Evolutionary conservation across 352 stramenopile genomes (phyloP), one percentile per base, ranked within the genome.

Genomic region (Globisporangium solare): DNA sequence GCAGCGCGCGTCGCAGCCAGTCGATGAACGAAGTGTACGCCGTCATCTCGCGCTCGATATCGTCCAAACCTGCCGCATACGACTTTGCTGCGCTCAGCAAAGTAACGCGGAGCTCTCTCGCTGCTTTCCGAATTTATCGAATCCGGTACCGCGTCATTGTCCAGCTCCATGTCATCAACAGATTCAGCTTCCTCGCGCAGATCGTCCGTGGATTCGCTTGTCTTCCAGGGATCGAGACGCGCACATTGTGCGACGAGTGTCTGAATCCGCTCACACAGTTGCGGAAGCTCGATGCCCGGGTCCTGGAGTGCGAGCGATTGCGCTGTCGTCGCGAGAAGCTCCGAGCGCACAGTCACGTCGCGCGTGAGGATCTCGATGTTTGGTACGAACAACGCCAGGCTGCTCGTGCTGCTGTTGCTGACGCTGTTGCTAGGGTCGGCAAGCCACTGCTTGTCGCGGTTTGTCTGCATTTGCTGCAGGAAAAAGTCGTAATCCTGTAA

Each of bases 401-500:
- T 35, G 27, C 27, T 10, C 1, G 37, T n/a, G 51, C 47, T n/a
- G 15, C 12, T 21, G n/a, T 12, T n/a, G n/a, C n/a, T n/a, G n/a
- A n/a, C n/a, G n/a, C n/a, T n/a, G n/a, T n/a, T n/a, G n/a, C n/a
- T n/a, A n/a, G n/a, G 52, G 10, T 35, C 27, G 6, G 5, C 0
- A 10, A 66, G 35, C 62, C 58, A 27, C 57, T 52, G 21, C 59
- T 54, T 41, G 6, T 32, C 40, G 20, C 47, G 35, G 47, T 60
- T 53, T n/a, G 64, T 22, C 46, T 62, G 59, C 27, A 84, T 55
- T 4, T 77, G 66, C 18, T 70, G 43, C 5, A 86, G 32, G 24
- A 88, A 73, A 17, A 67, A 69, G 50, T 86, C 69, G 40, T 89
- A 88, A 53, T 88, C 79, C 50, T 88, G 79, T 1, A 89, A 58